Evolutionary conservation across 345 rosid species (phyloP), one percentile per base, ranked within the genome.

Genomic region (Cardamine resedifolia): DNA sequence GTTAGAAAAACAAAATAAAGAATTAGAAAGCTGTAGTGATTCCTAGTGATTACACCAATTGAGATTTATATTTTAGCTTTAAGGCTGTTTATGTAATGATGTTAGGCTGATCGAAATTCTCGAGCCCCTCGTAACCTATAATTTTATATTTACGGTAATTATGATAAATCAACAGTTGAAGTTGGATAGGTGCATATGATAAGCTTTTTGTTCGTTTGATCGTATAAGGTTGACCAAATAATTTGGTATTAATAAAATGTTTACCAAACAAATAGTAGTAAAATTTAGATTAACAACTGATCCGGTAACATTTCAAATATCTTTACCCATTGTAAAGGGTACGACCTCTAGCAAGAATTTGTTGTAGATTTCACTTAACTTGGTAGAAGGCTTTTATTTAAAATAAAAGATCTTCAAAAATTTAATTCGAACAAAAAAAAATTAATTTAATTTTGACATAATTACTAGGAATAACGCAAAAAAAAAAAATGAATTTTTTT

Each of bases 31-130:
- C n/a, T 68, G 58, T 66, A 68, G 69, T 75, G 78, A 58, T 58
- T 58, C 30, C 8, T 74, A 75, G 64, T 75, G 74, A 75, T 61
- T 75, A 76, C 75, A 76, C 59, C 60, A 11, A 76, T 26, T 76
- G 75, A 76, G 70, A 76, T 62, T 44, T 45, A 53, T 45, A 74
- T n/a, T 43, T 60, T 61, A 62, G 66, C 75, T 76, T 75, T 76
- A 76, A 69, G 75, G 75, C 79, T 68, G 79, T 76, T 68, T 11
- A 47, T 45, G 79, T 69, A 26, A 76, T 76, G 75, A 69, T 76
- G 79, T 62, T 45, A 62, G 65, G 43, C 36, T 62, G 65, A 62
- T 75, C 74, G 10, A 75, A 44, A 34, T 18, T 62, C 75, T 76
- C 58, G 75, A 69, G 79, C 79, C 79, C 79, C 74, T 75, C 79